These are phyloP conservation scores for Bruguiera gymnorhiza DNA, from an alignment of 345 rosid genomes.

Conservation along the genomic window DNA sequence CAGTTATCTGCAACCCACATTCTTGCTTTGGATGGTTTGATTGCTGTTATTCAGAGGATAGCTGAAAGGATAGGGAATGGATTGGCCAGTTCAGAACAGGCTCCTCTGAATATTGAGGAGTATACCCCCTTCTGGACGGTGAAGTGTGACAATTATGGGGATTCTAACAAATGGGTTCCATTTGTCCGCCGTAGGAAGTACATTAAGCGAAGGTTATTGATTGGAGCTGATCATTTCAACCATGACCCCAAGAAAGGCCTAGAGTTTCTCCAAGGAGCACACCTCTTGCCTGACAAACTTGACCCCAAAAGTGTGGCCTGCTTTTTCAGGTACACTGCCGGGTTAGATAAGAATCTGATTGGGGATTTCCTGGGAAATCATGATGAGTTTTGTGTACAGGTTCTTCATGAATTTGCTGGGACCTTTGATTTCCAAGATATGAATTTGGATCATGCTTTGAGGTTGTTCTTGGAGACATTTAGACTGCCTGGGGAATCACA, in stretches of 20 bases:
- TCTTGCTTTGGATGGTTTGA: conserved; percentile 67
- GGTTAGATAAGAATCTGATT: conserved; percentile 62
- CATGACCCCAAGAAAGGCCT: conserved; percentile 64
- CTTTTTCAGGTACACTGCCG: conserved; percentile 66
- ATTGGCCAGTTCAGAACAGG: conserved; percentile 31
- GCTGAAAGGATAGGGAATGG: conserved; percentile 57
- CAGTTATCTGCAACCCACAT: conserved; percentile 75
- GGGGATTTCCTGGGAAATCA: conserved; percentile 76
- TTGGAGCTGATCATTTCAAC: conserved; percentile 73
- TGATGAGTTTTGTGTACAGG: conserved; percentile 69
- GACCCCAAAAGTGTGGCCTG: conserved; percentile 66
- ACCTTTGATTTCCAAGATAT: conserved; percentile 64
- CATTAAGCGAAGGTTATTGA: conserved; percentile 53
- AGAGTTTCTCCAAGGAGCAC: conserved; percentile 60
- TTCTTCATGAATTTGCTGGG: conserved; percentile 67
- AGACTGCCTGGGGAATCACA: conserved; percentile 80
- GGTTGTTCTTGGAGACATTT: conserved; percentile 70
- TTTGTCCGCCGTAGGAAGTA: conserved; percentile 50
- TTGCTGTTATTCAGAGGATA: conserved; percentile 55
- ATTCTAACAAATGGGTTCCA: conserved; percentile 60
- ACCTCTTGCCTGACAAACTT: conserved; percentile 64
- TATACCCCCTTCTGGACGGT: conserved; percentile 55
- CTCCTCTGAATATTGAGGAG: conserved; percentile 32
- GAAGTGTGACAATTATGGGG: conserved; percentile 49
- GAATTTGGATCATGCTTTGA: conserved; percentile 67